Conservation (phyloP, 73 alveolate genomes). For the Tetrahymena elliotti region DNA sequence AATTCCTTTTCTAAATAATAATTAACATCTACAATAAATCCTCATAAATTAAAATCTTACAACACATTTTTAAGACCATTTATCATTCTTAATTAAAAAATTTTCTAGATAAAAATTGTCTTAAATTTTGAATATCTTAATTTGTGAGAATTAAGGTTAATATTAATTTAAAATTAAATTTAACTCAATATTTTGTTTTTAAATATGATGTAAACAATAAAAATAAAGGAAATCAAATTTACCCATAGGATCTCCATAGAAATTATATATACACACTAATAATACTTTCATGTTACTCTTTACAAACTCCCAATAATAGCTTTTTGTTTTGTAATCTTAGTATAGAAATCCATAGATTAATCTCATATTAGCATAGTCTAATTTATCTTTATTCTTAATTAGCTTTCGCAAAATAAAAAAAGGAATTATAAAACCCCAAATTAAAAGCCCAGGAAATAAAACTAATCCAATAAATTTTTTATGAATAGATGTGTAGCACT, state of each 20-base stretch:
- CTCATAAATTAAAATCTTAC: too few species aligned
- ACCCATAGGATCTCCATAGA: background rate
- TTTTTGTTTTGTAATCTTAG: background rate
- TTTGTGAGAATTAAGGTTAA: too few species aligned
- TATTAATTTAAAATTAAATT: too few species aligned
- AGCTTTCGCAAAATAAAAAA: background rate
- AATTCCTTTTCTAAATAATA: too few species aligned
- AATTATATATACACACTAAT: background rate
- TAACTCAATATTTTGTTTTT: too few species aligned
- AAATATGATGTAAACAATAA: too few species aligned
- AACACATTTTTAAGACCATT: too few species aligned
- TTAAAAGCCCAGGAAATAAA: background rate
- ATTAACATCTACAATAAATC: too few species aligned
- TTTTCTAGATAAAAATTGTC: too few species aligned
- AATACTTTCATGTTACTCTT: background rate
- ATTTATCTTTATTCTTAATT: background rate
- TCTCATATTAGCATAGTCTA: background rate
- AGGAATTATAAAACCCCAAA: background rate
- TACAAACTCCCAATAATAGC: background rate
- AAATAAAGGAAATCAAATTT: background rate
- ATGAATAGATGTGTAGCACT: background rate
- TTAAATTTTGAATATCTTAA: too few species aligned
- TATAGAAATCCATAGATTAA: background rate
- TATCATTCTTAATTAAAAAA: too few species aligned
- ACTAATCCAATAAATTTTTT: background rate